These are phyloP conservation scores for Vitis rupestris DNA, from an alignment of 164 flowering plant species.

Conservation along the genomic window DNA sequence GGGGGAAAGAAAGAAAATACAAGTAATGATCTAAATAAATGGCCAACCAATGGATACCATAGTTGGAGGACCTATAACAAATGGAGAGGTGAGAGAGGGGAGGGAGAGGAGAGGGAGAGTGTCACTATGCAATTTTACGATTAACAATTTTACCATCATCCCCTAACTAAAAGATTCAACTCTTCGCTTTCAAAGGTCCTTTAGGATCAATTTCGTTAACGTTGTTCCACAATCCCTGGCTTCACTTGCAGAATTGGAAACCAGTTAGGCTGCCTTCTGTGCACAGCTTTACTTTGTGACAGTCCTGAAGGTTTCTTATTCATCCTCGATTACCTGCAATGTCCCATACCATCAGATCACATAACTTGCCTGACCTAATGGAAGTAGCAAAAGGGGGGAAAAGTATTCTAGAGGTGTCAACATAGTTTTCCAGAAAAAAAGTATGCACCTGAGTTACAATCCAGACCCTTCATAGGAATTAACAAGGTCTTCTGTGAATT, in stretches of 20 bases:
- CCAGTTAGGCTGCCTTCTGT: background rate
- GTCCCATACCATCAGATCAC: too few relatives aligned
- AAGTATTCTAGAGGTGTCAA: too few relatives aligned
- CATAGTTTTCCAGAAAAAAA: background rate
- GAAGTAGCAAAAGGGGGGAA: too few relatives aligned
- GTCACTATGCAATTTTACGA: slow-evolving; percentile 1
- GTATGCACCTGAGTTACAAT: slow-evolving; percentile 35
- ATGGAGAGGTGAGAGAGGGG: background rate
- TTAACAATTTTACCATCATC: background rate
- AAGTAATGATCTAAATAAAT: slow-evolving; percentile 6
- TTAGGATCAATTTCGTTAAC: background rate
- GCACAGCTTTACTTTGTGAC: background rate
- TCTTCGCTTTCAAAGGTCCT: background rate
- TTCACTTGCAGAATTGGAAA: background rate
- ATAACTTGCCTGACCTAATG: too few relatives aligned
- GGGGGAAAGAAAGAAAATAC: background rate
- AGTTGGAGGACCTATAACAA: background rate
- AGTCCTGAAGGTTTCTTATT: too few relatives aligned
- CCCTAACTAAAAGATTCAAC: background rate
- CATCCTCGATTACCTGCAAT: background rate
- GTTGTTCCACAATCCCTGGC: too few relatives aligned
- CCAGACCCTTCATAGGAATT: slow-evolving; percentile 24
- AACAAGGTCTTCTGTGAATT: slow-evolving; percentile 40
- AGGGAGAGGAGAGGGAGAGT: background rate
- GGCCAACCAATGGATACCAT: slow-evolving; percentile 10